Conservation (phyloP, 108 stramenopile species). For the Nitzschia sp. region DNA sequence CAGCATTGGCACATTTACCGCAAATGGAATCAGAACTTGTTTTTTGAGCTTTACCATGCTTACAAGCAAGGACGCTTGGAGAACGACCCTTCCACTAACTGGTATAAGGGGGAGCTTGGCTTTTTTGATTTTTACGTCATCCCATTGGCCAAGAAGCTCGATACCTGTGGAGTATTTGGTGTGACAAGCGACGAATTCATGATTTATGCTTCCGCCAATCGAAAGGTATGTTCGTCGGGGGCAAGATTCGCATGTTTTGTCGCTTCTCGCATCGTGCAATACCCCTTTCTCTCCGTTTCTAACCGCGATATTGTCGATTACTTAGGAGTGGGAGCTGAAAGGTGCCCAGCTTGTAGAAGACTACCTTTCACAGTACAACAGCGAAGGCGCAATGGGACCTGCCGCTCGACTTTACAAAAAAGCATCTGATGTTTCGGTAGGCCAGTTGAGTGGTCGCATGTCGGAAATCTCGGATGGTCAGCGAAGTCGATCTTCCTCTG, state of each 20-base stretch:
- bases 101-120: slow-evolving; percentile 66
- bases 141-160: slow-evolving; percentile 51
- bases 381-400: neutral
- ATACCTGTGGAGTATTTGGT: slow-evolving; percentile 56
- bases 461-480: neutral
- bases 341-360: slow-evolving; percentile 1
- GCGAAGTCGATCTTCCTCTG: neutral
- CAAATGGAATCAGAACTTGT: too few species aligned
- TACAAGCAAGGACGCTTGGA: slow-evolving; percentile 44
- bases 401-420: neutral
- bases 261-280: too few species aligned
- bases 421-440: neutral
- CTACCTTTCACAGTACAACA: slow-evolving; percentile 4
- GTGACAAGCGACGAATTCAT: slow-evolving; percentile 43
- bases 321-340: neutral
- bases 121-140: too few species aligned
- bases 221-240: too few species aligned
- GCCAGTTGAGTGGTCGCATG: neutral
- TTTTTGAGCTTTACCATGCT: slow-evolving; percentile 48
- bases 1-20: too few species aligned
- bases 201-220: slow-evolving; percentile 44
- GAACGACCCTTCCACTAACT: slow-evolving; percentile 41
- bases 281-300: too few species aligned
- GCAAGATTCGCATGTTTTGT: too few species aligned
- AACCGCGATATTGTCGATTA: too few species aligned